A percentile compares a stretch with the other conserved stretches of the same genome.
These are phyloP conservation scores for Lecanicillium sp. DNA, from an alignment of 2,329 filamentous ascomycete genomes.

Conservation along the genomic window DNA sequence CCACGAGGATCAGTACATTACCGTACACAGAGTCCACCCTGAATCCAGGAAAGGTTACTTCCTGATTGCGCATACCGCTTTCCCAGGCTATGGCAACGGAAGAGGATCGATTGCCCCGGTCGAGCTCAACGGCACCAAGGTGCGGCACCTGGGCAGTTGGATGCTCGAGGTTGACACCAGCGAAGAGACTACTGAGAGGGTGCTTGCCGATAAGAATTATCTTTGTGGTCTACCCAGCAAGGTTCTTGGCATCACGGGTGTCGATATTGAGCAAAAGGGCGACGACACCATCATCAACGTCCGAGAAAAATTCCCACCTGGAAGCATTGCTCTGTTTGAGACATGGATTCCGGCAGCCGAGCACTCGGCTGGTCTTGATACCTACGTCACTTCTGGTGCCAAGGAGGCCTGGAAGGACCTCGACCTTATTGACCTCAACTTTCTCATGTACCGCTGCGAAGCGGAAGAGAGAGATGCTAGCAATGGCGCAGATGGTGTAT, in stretches of 20 bases:
- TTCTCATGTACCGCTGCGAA: slow-evolving; percentile 84
- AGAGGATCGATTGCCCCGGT: slow-evolving; percentile 77
- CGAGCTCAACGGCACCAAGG: slow-evolving; percentile 75
- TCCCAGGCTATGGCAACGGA: slow-evolving; percentile 80
- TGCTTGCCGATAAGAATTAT: slow-evolving; percentile 61
- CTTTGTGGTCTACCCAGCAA: slow-evolving; percentile 80
- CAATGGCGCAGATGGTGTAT: slow-evolving; percentile 75
- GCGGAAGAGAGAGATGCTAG: slow-evolving; percentile 79
- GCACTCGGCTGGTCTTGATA: slow-evolving; percentile 76
- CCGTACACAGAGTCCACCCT: slow-evolving; percentile 90
- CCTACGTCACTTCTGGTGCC: slow-evolving; percentile 76
- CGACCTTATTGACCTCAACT: slow-evolving; percentile 79
- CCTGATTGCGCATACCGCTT: slow-evolving; percentile 92
- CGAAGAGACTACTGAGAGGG: slow-evolving; percentile 59
- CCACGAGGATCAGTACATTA: slow-evolving; percentile 93
- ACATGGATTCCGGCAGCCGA: slow-evolving; percentile 91
- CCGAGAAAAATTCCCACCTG: slow-evolving; percentile 79
- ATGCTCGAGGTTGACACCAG: slow-evolving; percentile 81
- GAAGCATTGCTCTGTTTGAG: slow-evolving; percentile 91
- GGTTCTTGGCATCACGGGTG: slow-evolving; percentile 66
- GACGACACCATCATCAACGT: slow-evolving; percentile 75
- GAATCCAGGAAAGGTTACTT: slow-evolving; percentile 91
- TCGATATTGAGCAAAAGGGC: slow-evolving; percentile 64
- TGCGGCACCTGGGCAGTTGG: slow-evolving; percentile 84
- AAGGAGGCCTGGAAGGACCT: slow-evolving; percentile 71